A percentile compares a stretch with the other conserved stretches of the same genome.
Evolutionary conservation across 140 eudicot genomes (phyloP).

Genomic region (Senecio squalidus): DNA sequence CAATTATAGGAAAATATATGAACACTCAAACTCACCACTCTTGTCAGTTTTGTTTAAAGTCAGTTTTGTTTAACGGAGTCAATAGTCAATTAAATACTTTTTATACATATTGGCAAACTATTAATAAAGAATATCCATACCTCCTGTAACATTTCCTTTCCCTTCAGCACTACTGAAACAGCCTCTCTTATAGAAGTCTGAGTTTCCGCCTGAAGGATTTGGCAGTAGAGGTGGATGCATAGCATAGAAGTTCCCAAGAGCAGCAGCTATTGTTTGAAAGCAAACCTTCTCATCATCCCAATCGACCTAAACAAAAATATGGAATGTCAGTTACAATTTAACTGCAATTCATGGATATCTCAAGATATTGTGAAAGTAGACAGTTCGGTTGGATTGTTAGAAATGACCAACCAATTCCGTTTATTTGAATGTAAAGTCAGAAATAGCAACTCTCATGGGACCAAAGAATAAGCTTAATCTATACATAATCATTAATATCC

Average conservation of each 20-base stretch:
- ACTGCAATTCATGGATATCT: not conserved
- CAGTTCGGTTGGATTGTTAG: not conserved
- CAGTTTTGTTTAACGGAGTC: not conserved
- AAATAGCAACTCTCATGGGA: not conserved
- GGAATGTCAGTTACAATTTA: not conserved
- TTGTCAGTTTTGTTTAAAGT: not conserved
- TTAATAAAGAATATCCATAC: slow-evolving; percentile 17
- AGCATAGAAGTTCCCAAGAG: slow-evolving; percentile 91
- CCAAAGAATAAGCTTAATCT: not conserved
- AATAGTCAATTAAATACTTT: not conserved
- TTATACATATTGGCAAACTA: not conserved
- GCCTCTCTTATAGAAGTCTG: slow-evolving; percentile 54
- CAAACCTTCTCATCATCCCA: slow-evolving; percentile 87
- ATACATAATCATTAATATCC: slow-evolving; percentile 2
- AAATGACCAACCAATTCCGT: not conserved
- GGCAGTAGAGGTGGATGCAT: slow-evolving; percentile 94
- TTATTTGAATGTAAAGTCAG: not conserved
- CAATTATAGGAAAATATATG: not conserved
- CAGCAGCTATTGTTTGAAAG: slow-evolving; percentile 90
- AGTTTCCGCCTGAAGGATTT: slow-evolving; percentile 79
- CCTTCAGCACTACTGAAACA: slow-evolving; percentile 13
- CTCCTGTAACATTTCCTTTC: slow-evolving; percentile 23
- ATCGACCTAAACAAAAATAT: slow-evolving; percentile 40
- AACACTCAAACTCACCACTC: not conserved
- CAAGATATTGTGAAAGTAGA: not conserved